Evolutionary conservation across 768 basidiomycete genomes (phyloP), one percentile per base, ranked within the genome.

Genomic region (Kockovaella imperatae): DNA sequence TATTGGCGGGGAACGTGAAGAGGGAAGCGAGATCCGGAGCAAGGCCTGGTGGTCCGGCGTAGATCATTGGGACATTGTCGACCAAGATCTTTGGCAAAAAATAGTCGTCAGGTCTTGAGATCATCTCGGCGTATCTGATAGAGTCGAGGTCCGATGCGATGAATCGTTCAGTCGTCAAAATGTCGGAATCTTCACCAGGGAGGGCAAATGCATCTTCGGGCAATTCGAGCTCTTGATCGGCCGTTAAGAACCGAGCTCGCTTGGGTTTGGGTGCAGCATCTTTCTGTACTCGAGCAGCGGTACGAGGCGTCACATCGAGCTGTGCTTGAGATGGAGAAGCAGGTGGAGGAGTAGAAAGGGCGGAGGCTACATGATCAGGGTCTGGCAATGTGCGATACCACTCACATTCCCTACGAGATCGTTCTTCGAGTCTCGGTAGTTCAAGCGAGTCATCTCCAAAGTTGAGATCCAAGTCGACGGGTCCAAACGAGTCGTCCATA

Each of bases 201-300:
- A 79, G 25, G 77, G 20, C 78, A 79, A 20, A 81, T 68, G 20
- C 75, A 76, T 43, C 80, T 77, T 38, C 83, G 78, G 34, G 80
- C 78, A 42, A 75, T 68, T 96, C 90, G 5, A 85, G 90, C 35
- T 87, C 79, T n/a, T 80, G 78, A 68, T 96, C 91, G 47, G 93
- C 84, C 39, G 50, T 45, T 2, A 69, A 50, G 15, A 69, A 47
- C 21, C 62, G 49, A 36, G 90, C 86, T 56, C 86, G 83, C 71
- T 84, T 91, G 29, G 69, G 67, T 56, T 70, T 82, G 18, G 58
- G 54, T 11, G 70, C 73, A 30, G 74, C 71, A 32, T 74, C 75
- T 46, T 5, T 64, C 54, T 17, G 23, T 11, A 69, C 55, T 17
- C 51, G 68, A n/a, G 64, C 76, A 8, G 76, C 77, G 14, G 77